Evolutionary conservation across 805 yeast genomes (phyloP), one percentile per base, ranked within the genome.

Genomic region (Candida boleticola): DNA sequence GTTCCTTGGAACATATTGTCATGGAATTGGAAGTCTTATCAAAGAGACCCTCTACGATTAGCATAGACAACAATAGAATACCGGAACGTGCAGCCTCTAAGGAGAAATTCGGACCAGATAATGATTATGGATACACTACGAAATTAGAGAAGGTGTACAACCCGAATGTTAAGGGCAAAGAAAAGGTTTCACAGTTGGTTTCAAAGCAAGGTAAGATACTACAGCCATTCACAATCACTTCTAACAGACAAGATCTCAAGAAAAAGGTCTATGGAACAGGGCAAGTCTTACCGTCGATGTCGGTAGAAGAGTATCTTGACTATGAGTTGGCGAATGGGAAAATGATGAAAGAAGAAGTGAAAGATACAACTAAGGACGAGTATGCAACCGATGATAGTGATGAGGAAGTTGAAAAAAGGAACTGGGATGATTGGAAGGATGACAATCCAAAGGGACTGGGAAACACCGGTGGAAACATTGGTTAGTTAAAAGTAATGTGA

Each of bases 401-500:
- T 18, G 83, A 81, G 49, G 89, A 96, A 3, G 77, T 83, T 52
- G 81, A 85, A 55, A 80, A 83, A 42, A 74, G 99, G 43, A 76
- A 78, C 32, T 93, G 98, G 98, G 99, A 93, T 63, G 95, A 86
- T 46, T 93, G 92, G 72, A 81, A 82, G 36, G 99, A 93, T 48
- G 79, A 79, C 3, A 81, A 89, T 58, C 85, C 89, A 0, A 81
- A 79, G 54, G 99, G 99, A 5, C 82, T 90, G 43, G 99, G 99
- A 9, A 92, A 92, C 58, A 89, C 90, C 36, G 79, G 58, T 30
- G 68, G 62, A 16, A 70, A 70, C 48, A 49, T 70, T 18, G 74
- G 76, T 9, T 70, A 52, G 42, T 20, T 1, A 14, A 26, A 30
- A 14, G 29, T 18, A 20, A 39, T 30, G 10, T 20, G 19, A 20